Evolutionary conservation across 2,329 filamentous ascomycete species (phyloP).

Genomic region (Clarireedia homoeocarpa): DNA sequence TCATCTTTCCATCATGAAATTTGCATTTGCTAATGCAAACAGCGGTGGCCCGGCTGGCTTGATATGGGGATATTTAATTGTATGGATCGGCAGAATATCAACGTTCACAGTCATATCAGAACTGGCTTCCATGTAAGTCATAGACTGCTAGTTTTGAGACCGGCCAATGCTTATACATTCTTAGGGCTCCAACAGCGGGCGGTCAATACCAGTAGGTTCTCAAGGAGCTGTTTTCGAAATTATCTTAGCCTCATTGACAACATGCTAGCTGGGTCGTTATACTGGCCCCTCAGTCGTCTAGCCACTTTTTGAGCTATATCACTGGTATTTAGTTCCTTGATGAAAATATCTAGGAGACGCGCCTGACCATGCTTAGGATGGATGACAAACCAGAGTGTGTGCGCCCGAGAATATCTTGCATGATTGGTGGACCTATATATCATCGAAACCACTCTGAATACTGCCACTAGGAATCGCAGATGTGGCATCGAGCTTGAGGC

Average conservation of each 20-base stretch:
- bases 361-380: neutral
- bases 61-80: slow-evolving; percentile 32
- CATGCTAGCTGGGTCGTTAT: neutral
- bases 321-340: neutral
- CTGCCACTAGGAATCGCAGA: too few species aligned
- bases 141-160: neutral
- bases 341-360: neutral
- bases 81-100: slow-evolving; percentile 22
- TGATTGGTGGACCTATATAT: too few species aligned
- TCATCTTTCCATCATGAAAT: neutral
- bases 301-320: neutral
- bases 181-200: neutral
- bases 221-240: neutral
- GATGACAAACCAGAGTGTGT: neutral
- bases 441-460: too few species aligned
- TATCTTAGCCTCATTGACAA: neutral
- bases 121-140: slow-evolving; percentile 19
- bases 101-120: slow-evolving; percentile 16
- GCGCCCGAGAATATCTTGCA: too few species aligned
- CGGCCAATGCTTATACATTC: neutral
- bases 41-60: slow-evolving; percentile 24
- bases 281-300: neutral
- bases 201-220: neutral
- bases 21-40: neutral
- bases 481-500: too few species aligned